These are phyloP conservation scores for Grosmannia serpens DNA, from an alignment of 2,329 filamentous ascomycete species.

Conservation along the genomic window DNA sequence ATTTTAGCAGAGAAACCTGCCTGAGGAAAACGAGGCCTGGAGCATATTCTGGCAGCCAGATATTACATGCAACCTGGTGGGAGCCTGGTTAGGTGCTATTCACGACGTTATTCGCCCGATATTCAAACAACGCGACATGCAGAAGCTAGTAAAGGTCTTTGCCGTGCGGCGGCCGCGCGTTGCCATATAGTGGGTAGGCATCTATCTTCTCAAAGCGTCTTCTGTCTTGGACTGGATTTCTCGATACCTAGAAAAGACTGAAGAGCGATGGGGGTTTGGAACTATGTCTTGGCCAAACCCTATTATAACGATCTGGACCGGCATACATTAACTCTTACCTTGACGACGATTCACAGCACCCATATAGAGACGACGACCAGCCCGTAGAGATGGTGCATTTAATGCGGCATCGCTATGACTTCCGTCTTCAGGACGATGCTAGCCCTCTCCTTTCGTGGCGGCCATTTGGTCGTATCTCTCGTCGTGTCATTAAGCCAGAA, in stretches of 20 bases:
- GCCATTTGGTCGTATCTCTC: background rate
- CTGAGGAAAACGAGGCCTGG: conserved; percentile 7
- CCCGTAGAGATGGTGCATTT: background rate
- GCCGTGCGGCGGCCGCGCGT: conserved; percentile 16
- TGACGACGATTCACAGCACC: background rate
- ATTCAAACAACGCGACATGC: conserved; percentile 13
- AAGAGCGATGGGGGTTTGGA: conserved; percentile 13
- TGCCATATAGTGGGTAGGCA: conserved; percentile 18
- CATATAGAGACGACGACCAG: background rate
- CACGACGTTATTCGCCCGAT: conserved; percentile 13
- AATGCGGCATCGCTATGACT: background rate
- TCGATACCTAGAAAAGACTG: conserved; percentile 15
- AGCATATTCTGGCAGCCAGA: conserved; percentile 20
- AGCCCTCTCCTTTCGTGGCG: background rate
- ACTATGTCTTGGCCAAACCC: background rate
- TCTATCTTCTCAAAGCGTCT: conserved; percentile 16
- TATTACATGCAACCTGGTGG: conserved; percentile 20
- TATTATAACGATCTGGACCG: background rate
- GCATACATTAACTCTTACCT: background rate
- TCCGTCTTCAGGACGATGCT: background rate
- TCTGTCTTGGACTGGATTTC: conserved; percentile 14
- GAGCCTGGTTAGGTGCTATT: conserved; percentile 18
- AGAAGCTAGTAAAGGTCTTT: conserved; percentile 16
- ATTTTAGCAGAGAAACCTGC: conserved; percentile 3
- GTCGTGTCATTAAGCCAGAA: background rate